A percentile compares a stretch with the other conserved stretches of the same genome.
These are phyloP conservation scores for Metschnikowia arizonensis DNA, from an alignment of 805 yeast species.

Conservation along the genomic window DNA sequence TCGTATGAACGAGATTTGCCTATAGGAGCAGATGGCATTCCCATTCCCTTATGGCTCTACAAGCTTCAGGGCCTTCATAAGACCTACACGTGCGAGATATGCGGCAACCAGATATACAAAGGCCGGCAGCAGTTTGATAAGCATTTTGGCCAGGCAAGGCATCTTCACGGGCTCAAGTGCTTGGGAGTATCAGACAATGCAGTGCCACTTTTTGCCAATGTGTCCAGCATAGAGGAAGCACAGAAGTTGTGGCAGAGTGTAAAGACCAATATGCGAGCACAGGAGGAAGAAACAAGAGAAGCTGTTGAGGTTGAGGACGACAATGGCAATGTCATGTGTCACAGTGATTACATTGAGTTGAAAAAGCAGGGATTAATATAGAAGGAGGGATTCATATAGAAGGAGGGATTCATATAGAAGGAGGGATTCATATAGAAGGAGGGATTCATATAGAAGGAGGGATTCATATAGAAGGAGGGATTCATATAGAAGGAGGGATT, in stretches of 20 bases:
- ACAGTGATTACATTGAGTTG: constrained; percentile 75
- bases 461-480: no score
- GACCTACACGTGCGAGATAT: constrained; percentile 75
- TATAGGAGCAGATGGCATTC: constrained; percentile 82
- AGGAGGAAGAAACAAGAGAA: constrained; percentile 44
- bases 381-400: no score
- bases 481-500: no score
- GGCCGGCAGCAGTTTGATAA: constrained; percentile 70
- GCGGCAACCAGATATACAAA: constrained; percentile 68
- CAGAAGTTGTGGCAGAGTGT: constrained; percentile 49
- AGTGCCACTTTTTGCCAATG: constrained; percentile 51
- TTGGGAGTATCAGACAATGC: constrained; percentile 61
- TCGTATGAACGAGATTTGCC: constrained; percentile 59
- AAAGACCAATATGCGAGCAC: constrained; percentile 31
- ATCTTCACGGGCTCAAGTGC: constrained; percentile 66
- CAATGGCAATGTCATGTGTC: constrained; percentile 89
- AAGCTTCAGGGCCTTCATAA: constrained; percentile 82
- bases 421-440: no score
- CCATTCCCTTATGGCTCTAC: constrained; percentile 91
- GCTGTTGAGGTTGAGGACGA: constrained; percentile 84
- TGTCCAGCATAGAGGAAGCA: constrained; percentile 68
- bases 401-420: no score
- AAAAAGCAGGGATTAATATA: constrained; percentile 81
- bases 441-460: no score
- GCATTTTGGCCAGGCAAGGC: constrained; percentile 73